Base-by-base conservation (phyloP, 1,284 basidiomycete genomes). In the Tetrapyrgos nigripes region DNA sequence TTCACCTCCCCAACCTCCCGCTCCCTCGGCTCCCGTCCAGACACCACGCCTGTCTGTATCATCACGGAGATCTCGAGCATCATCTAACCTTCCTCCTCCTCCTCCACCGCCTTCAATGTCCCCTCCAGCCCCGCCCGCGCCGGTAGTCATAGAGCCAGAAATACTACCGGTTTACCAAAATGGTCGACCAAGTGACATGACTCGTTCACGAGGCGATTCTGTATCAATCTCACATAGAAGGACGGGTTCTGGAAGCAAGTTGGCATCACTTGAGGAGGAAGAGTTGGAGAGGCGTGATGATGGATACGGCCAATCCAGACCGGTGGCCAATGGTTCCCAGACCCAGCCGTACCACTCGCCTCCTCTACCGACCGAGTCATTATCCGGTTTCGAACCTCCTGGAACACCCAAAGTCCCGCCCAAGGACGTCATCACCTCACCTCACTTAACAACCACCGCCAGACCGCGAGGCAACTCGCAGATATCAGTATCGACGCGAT, bases 211-310 rank as follows among this genome's bases (percentile, higher is more conserved):
- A 60, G 81, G 79, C 43, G 77, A 78, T 50, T 83, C 84, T 29
- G 57, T 40, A 40, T 40, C 37, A 40, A 37, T 51, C 29, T 76
- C 80, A 45, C 88, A 90, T 64, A 75, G 73, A 55, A 78, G 86
- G 40, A 79, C 80, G 21, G 81, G 82, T 33, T 88, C 89, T 54
- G 83, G 80, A 43, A 79, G 78, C 56, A 80, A 80, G 53, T 73
- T 92, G 45, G 81, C 78, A 27, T 78, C 86, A 33, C 74, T 92
- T 58, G 79, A 81, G 60, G 90, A 92, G 68, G 89, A 90, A 67
- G 73, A 70, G 17, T 4, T n/a, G 11, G 75, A 83, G 55, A 76
- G 75, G 55, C 53, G 63, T 26, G 76, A 78, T 44, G 66, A 48
- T 47, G 55, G 50, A 62, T 60, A 43, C 55, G 51, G 57, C 66